These are phyloP conservation scores for Groenewaldozyma sp. DNA, from an alignment of 1,139 yeast genomes.

Conservation along the genomic window DNA sequence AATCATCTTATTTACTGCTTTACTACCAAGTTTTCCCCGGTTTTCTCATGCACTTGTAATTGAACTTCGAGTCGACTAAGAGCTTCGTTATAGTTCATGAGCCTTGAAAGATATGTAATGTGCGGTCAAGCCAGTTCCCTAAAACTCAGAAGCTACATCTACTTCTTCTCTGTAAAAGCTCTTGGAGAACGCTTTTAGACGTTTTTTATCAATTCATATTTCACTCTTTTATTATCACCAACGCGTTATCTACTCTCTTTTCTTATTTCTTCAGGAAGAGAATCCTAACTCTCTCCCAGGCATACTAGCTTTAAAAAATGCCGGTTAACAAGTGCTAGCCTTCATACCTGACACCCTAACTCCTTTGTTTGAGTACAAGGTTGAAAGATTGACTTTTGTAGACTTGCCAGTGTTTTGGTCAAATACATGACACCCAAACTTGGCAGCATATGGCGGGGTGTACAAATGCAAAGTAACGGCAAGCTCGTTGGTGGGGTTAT, in stretches of 20 bases:
- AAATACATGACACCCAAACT: slow-evolving; percentile 55
- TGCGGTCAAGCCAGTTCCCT: too few species aligned
- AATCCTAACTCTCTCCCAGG: too few species aligned
- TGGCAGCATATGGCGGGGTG: slow-evolving; percentile 70
- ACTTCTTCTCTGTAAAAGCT: too few species aligned
- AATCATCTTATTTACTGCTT: too few species aligned
- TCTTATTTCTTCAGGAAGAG: not conserved
- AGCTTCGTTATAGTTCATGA: too few species aligned
- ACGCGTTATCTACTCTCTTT: not conserved
- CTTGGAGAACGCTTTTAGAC: too few species aligned
- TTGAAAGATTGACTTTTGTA: slow-evolving; percentile 53
- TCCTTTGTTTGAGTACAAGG: slow-evolving; percentile 58
- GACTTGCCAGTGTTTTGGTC: slow-evolving; percentile 45
- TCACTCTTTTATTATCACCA: not conserved
- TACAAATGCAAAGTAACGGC: slow-evolving; percentile 67
- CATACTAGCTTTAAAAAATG: too few species aligned
- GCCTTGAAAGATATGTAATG: too few species aligned
- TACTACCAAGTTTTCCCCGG: too few species aligned
- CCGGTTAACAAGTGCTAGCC: not conserved
- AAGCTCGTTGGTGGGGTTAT: slow-evolving; percentile 41
- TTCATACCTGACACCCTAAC: slow-evolving; percentile 8
- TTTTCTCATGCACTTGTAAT: too few species aligned
- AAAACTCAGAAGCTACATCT: too few species aligned
- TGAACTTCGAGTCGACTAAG: too few species aligned
- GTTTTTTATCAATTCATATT: not conserved